Percentiles rank a stretch among this genome's conserved stretches.
These are phyloP conservation scores for Aspergillus awamori DNA, from an alignment of 2,329 filamentous ascomycete genomes.

Conservation along the genomic window DNA sequence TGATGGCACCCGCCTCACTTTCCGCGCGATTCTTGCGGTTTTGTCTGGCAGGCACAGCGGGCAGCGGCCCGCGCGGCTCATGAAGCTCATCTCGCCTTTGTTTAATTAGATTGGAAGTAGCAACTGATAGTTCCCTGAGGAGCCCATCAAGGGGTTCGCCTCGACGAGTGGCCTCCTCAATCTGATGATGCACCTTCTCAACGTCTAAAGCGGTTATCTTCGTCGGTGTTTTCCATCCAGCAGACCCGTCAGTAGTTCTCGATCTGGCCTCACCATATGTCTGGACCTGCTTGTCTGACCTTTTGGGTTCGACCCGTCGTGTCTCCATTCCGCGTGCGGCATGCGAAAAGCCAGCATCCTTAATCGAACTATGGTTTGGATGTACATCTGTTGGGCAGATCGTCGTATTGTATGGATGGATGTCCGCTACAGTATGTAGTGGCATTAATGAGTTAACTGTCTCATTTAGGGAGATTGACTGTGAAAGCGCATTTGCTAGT, in stretches of 20 bases:
- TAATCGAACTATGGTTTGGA: background rate
- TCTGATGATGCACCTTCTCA: conserved; percentile 32
- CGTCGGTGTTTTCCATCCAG: conserved; percentile 14
- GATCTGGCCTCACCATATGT: background rate
- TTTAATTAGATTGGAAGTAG: conserved; percentile 8
- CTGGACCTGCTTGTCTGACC: background rate
- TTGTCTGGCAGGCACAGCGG: background rate
- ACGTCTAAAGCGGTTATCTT: conserved; percentile 25
- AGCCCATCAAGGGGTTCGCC: conserved; percentile 32
- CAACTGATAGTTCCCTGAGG: conserved; percentile 31
- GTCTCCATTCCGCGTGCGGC: background rate
- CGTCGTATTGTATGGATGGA: background rate
- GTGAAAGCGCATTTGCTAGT: background rate
- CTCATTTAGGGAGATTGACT: background rate
- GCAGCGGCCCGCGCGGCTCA: background rate
- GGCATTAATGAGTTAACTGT: background rate
- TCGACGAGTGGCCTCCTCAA: conserved; percentile 33
- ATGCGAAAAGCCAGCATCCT: background rate
- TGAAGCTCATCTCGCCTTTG: background rate
- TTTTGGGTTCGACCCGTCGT: background rate
- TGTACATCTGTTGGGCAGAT: background rate
- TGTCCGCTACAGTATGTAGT: background rate
- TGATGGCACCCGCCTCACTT: background rate
- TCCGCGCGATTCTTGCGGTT: background rate
- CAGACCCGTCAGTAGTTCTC: background rate